phyloP scores from a whole-genome alignment of 768 basidiomycete species.

The Cystobasidium ongulense region DNA sequence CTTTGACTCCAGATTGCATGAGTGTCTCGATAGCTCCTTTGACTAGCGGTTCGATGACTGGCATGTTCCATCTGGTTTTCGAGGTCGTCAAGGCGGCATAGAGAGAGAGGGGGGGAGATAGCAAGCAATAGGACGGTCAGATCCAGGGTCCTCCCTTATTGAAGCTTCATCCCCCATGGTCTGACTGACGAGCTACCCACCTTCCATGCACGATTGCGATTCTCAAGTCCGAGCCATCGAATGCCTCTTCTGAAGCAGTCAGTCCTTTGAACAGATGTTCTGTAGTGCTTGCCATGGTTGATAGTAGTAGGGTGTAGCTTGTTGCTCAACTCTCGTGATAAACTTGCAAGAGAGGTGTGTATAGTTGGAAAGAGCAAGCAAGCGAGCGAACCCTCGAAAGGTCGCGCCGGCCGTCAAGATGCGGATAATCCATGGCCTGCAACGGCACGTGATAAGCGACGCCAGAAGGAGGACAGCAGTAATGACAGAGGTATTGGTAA shows the following conservation, averaged over 20 bases:
- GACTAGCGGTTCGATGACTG: slow-evolving; percentile 75
- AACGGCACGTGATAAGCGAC: too few species aligned
- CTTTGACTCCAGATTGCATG: slow-evolving; percentile 74
- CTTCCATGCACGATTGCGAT: slow-evolving; percentile 89
- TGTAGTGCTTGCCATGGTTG: not conserved
- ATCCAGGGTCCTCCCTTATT: not conserved
- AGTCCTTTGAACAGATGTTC: slow-evolving; percentile 27
- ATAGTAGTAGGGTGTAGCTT: too few species aligned
- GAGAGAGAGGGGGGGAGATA: not conserved
- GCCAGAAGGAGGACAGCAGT: too few species aligned
- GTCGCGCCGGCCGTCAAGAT: too few species aligned
- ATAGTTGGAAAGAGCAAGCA: too few species aligned
- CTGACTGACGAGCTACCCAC: slow-evolving; percentile 37
- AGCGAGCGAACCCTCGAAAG: too few species aligned
- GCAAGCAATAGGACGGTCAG: not conserved
- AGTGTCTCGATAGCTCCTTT: slow-evolving; percentile 70
- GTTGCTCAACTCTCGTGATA: too few species aligned
- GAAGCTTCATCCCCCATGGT: not conserved
- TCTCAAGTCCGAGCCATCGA: slow-evolving; percentile 73
- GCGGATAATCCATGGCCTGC: too few species aligned
- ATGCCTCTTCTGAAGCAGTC: slow-evolving; percentile 43
- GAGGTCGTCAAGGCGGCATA: not conserved
- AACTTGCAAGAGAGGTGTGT: too few species aligned
- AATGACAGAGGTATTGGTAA: too few species aligned
- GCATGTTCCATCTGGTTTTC: slow-evolving; percentile 65